Base-by-base conservation (phyloP, 441 rosid species). In the Viola pubescens region DNA sequence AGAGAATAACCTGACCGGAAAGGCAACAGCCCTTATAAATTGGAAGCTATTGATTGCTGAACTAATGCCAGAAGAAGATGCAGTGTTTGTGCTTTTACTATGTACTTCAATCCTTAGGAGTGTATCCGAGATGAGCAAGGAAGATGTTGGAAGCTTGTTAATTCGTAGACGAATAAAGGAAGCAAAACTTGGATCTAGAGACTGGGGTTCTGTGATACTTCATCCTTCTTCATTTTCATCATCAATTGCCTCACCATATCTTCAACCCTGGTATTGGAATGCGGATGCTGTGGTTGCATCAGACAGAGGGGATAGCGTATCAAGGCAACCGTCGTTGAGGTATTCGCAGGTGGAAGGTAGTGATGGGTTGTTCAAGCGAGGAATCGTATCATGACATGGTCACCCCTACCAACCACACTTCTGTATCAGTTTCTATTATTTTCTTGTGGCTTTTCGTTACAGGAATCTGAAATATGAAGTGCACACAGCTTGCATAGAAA, bases 201-300 rank as follows among this genome's bases (percentile, higher is more conserved):
- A 89, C 55, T 91, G 95, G 94, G 94, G 94, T 49, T 87, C 95
- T 0, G 91, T 81, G 4, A 65, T 78, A 0, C 70, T 84, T 37
- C 71, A 77, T 59, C 76, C 74, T 26, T 71, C 82, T 16, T 72
- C 81, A 4, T 43, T n/a, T n/a, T 43, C 81, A 4, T 48, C 77
- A 0, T 4, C 70, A 41, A 54, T 46, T 34, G 52, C 63, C 59
- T 75, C 86, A 13, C 76, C 83, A 1, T 73, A 79, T 51, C 66
- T 85, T 44, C 78, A 67, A 59, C 95, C 95, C 0, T 91, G 94
- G 98, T 75, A 89, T 62, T 75, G 79, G 83, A 76, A 89, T 72
- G 80, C 89, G 3, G 61, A 68, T 46, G 68, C 67, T 47, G 79
- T 81, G 44, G 53, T 81, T 75, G 70, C 79, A 4, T 52, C 60